Evolutionary conservation across 306 rosid species (phyloP).

Genomic region (Leucaena leucocephala): DNA sequence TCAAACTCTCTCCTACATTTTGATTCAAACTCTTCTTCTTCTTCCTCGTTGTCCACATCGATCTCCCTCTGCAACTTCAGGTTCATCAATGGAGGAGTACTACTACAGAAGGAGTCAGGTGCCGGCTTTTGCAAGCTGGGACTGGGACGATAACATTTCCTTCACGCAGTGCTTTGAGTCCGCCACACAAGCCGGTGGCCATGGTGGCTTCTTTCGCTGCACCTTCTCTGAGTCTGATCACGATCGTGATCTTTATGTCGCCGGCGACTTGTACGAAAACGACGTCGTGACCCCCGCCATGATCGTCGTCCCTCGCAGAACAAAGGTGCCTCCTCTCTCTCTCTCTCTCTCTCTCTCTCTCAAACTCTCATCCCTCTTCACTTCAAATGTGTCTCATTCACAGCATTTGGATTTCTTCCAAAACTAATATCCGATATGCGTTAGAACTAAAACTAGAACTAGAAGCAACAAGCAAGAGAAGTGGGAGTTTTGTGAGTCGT

Average conservation of each 20-base stretch:
- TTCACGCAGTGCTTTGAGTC: conserved; percentile 89
- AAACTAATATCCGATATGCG: too few relatives aligned
- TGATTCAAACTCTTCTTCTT: background rate
- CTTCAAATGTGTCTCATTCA: background rate
- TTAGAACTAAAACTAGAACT: too few relatives aligned
- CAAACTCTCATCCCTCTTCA: background rate
- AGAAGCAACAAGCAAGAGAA: too few relatives aligned
- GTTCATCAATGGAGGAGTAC: conserved; percentile 54
- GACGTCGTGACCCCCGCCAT: conserved; percentile 82
- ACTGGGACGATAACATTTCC: conserved; percentile 83
- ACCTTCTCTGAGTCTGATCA: conserved; percentile 39
- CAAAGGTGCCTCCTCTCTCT: conserved; percentile 40
- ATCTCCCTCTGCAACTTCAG: background rate
- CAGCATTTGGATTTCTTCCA: too few relatives aligned
- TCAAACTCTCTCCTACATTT: background rate
- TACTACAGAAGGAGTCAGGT: conserved; percentile 61
- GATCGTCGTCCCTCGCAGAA: conserved; percentile 83
- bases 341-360: background rate
- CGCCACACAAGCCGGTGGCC: conserved; percentile 48
- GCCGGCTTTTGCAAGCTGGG: conserved; percentile 96
- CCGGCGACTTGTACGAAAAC: conserved; percentile 79
- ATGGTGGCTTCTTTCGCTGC: conserved; percentile 48
- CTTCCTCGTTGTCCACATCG: background rate
- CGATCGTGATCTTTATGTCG: conserved; percentile 66
- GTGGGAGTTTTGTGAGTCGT: too few relatives aligned